Base-by-base conservation (phyloP, 768 basidiomycete species). In the Kwoniella dejecticola region DNA sequence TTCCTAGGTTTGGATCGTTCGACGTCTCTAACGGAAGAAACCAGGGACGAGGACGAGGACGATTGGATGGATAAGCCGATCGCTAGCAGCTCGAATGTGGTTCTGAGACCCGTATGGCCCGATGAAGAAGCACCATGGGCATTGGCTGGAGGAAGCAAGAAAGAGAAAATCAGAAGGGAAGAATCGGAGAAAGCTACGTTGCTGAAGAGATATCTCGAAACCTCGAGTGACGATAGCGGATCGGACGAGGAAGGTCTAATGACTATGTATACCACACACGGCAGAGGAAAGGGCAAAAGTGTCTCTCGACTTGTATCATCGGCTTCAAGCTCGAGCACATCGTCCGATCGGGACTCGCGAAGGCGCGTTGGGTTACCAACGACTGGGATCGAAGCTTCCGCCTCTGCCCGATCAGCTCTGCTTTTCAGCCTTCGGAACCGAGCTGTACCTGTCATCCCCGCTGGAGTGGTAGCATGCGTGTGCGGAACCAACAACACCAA, bases 51-150 rank as follows among this genome's bases (percentile, higher is more conserved):
- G 15, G 67, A 72, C 13, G 70, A 70, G 29, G 70, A 71, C 15
- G 57, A 52, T 26, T 74, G 69, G 69, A 48, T 36, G 12, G 67
- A 67, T 41, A 42, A 48, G 27, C 50, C 69, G 4, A 45, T 64
- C 6, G 64, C 67, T 4, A 60, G 64, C 26, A 55, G 62, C 29
- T 69, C 67, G 1, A 65, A 53, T 19, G 17, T 38, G 12, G 33
- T 58, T 13, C n/a, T 70, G 33, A 58, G 62, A 42, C 74, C 74
- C 6, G 47, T 55, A 46, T 75, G 74, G 74, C 74, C 74, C 8
- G 71, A 72, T 45, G 42, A 62, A 29, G 59, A 62, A 36, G 62
- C 72, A 10, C 72, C 72, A 8, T 74, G 73, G 73, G 63, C 67
- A 11, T 41, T 70, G 24, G 66, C 68, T 40, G 69, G 67, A 5